Evolutionary conservation across 192 early-diverging fungal genomes (phyloP).

Genomic region (Polychytrium aggregatum): DNA sequence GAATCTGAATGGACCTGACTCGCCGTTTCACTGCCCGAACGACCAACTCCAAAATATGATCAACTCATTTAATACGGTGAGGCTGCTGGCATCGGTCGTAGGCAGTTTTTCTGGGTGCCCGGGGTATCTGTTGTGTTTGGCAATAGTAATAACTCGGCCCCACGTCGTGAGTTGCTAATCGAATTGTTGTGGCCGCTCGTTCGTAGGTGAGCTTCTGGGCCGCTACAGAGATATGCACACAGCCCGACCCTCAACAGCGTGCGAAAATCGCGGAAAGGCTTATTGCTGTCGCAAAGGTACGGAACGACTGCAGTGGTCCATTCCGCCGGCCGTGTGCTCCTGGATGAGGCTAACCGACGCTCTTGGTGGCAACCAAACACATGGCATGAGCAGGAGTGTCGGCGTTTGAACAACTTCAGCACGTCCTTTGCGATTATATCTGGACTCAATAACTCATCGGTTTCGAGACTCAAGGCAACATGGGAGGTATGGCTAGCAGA

Average conservation of each 20-base stretch:
- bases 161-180: no score
- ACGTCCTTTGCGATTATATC: constrained; percentile 54
- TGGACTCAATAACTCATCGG: constrained; percentile 46
- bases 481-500: constrained; percentile 16
- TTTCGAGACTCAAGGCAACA: constrained; percentile 48
- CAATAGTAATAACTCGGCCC: no score
- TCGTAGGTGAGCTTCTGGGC: constrained; percentile 17
- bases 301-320: no score
- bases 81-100: no score
- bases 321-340: no score
- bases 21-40: no score
- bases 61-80: constrained; percentile 5
- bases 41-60: constrained; percentile 11
- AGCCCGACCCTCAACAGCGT: constrained; percentile 17
- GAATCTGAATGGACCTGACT: no score
- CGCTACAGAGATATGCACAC: constrained; percentile 23
- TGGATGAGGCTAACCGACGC: no score
- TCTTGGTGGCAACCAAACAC: no score
- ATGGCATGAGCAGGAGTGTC: constrained; percentile 13
- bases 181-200: no score
- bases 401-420: constrained; percentile 40
- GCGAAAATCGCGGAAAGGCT: constrained; percentile 21
- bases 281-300: constrained; percentile 26
- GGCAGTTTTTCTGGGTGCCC: no score
- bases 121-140: no score